Percentiles rank a stretch among this genome's conserved stretches.
phyloP scores from a whole-genome alignment of 345 rosid species.

The Populus deltoides region DNA sequence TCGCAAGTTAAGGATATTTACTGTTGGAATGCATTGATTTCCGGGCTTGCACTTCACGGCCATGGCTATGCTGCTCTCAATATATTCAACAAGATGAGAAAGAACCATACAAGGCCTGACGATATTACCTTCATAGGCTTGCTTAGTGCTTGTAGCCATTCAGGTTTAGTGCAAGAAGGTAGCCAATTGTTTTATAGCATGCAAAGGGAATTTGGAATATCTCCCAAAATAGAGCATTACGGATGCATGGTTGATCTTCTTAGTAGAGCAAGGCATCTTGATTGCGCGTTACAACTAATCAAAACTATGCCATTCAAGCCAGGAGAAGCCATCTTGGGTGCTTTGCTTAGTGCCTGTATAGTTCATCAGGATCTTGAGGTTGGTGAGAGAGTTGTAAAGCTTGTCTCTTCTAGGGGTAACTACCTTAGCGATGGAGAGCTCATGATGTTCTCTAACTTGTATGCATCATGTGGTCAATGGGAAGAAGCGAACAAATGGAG shows the following conservation, averaged over 20 bases:
- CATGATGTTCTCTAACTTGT: slow-evolving; percentile 26
- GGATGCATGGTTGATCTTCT: slow-evolving; percentile 32
- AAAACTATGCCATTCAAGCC: slow-evolving; percentile 26
- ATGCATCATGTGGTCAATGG: slow-evolving; percentile 24
- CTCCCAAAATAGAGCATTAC: slow-evolving; percentile 28
- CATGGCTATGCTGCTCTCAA: slow-evolving; percentile 23
- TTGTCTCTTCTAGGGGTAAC: slow-evolving; percentile 5
- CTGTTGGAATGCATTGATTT: slow-evolving; percentile 29
- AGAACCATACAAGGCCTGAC: neutral
- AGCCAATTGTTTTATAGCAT: slow-evolving; percentile 15
- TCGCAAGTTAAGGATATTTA: slow-evolving; percentile 23
- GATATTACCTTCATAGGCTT: slow-evolving; percentile 26
- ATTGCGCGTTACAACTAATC: slow-evolving; percentile 14
- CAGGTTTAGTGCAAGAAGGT: slow-evolving; percentile 30
- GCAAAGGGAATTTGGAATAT: slow-evolving; percentile 21
- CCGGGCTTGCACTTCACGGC: slow-evolving; percentile 24
- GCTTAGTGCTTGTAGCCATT: slow-evolving; percentile 31
- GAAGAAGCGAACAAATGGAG: slow-evolving; percentile 28
- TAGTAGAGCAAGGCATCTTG: slow-evolving; percentile 12
- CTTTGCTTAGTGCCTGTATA: slow-evolving; percentile 33
- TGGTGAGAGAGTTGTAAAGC: slow-evolving; percentile 14
- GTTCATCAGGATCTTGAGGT: slow-evolving; percentile 23
- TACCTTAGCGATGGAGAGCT: slow-evolving; percentile 28
- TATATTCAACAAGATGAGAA: slow-evolving; percentile 13
- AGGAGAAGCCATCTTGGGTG: slow-evolving; percentile 24